Percentiles rank a stretch among this genome's conserved stretches.
phyloP scores from a whole-genome alignment of 352 stramenopile species.

The Nothophytophthora sp. region DNA sequence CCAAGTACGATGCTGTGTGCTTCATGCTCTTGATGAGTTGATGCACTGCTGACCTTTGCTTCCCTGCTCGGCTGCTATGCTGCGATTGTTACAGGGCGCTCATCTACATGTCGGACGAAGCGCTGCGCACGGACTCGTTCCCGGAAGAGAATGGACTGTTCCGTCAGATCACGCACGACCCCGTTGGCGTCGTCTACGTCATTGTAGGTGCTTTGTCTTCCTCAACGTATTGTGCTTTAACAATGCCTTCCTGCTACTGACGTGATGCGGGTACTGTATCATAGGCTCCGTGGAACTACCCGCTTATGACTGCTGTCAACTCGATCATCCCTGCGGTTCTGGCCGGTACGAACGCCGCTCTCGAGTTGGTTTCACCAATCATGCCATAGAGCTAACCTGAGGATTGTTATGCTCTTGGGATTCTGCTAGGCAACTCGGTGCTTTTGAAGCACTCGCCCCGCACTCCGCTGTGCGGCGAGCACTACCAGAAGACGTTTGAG shows the following conservation, averaged over 20 bases:
- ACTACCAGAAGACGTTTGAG: constrained; percentile 76
- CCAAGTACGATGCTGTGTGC: constrained; percentile 37
- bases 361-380: constrained; percentile 6
- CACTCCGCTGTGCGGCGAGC: constrained; percentile 74
- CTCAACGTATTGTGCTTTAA: constrained; percentile 1
- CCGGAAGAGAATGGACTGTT: constrained; percentile 68
- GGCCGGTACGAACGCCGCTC: constrained; percentile 26
- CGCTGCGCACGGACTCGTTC: constrained; percentile 66
- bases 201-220: constrained; percentile 44
- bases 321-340: constrained; percentile 84
- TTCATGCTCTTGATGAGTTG: constrained; percentile 1
- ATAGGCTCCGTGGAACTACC: constrained; percentile 86
- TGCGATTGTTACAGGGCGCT: constrained; percentile 37
- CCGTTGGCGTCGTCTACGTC: constrained; percentile 81
- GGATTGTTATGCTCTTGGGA: background rate
- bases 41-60: background rate
- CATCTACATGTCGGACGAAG: constrained; percentile 67
- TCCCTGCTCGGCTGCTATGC: constrained; percentile 1
- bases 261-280: background rate
- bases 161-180: constrained; percentile 80
- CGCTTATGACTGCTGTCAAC: constrained; percentile 87
- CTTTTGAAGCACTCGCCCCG: constrained; percentile 81
- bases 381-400: background rate
- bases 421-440: constrained; percentile 62
- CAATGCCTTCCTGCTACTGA: constrained; percentile 6